Base-by-base conservation (phyloP, 495 filamentous ascomycete species). In the Daldinia caldariorum region DNA sequence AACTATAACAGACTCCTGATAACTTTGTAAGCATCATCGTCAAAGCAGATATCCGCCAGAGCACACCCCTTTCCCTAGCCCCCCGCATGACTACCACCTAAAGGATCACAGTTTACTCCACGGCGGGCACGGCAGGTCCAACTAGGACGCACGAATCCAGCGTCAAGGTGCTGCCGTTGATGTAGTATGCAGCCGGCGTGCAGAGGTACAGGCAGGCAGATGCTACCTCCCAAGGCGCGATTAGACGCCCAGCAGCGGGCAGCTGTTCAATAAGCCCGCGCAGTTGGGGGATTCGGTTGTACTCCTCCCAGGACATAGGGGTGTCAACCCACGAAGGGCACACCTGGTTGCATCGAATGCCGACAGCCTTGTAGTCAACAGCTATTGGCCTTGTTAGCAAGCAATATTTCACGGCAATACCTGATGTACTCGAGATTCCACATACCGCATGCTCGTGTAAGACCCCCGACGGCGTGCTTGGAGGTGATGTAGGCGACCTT, bases 291-390 rank as follows among this genome's bases (percentile, higher is more conserved):
- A 61, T 32, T 50, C 67, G 66, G 10, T 45, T n/a, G 31, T 57
- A 64, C 31, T 74, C 71, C 32, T 74, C 71, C 18, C 79, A 77
- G 6, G 80, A 76, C 70, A 85, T 79, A 4, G 80, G 79, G 0
- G 82, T 83, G 7, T 74, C 57, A 5, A 83, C 76, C 74, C 81
- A 84, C 0, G 75, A 72, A 0, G 76, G 72, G n/a, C 63, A 74
- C 18, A 78, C 63, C 37, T 72, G 67, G 31, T 78, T 76, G 8
- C 51, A 32, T 12, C 71, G 62, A 29, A 76, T 78, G 16, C 61
- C 54, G 6, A 56, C 39, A 0, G 35, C 26, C 16, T 69, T 59
- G 20, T 29, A 73, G 59, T 77, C 74, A 45, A 76, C 59, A 9
- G 55, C 76, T 66, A 39, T 37, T 53, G 26, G 2, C 9, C 3